Percentiles rank a stretch among this genome's conserved stretches.
Conservation (phyloP, 139 green algal species). For the Coelastrella sp. region DNA sequence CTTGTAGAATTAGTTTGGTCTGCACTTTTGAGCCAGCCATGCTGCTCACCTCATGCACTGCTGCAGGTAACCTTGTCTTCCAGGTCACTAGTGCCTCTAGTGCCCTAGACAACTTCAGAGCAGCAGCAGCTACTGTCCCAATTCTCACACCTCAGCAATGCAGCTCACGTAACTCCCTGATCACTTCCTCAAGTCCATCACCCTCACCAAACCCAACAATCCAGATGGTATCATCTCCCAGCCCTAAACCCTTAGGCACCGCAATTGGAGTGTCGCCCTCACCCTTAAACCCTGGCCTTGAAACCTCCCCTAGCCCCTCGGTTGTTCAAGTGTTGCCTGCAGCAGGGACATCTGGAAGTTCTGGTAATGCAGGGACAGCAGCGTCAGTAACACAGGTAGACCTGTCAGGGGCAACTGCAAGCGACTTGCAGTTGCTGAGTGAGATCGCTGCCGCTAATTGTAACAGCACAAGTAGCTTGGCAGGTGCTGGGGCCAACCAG, state of each 20-base stretch:
- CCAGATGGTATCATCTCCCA: not conserved
- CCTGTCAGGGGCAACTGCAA: not conserved
- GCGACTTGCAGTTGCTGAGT: not conserved
- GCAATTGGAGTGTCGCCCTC: not conserved
- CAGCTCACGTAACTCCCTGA: not conserved
- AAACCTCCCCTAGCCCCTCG: no score
- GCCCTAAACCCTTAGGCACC: not conserved
- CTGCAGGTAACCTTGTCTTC: not conserved
- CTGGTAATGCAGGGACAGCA: no score
- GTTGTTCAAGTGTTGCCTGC: no score
- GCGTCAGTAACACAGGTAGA: not conserved
- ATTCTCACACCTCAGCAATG: conserved; percentile 8
- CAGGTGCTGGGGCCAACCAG: no score
- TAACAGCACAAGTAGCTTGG: not conserved
- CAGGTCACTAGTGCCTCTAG: conserved; percentile 10
- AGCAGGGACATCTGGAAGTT: no score
- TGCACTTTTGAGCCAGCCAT: not conserved
- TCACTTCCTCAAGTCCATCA: not conserved
- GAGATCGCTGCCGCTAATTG: not conserved
- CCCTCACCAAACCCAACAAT: not conserved
- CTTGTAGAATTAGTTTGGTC: not conserved
- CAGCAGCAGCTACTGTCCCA: not conserved
- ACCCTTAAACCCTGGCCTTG: not conserved
- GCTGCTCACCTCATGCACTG: not conserved
- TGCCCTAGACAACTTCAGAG: not conserved